Evolutionary conservation across 192 early-diverging fungal genomes (phyloP), one percentile per base, ranked within the genome.

Genomic region (Entomortierella parvispora): DNA sequence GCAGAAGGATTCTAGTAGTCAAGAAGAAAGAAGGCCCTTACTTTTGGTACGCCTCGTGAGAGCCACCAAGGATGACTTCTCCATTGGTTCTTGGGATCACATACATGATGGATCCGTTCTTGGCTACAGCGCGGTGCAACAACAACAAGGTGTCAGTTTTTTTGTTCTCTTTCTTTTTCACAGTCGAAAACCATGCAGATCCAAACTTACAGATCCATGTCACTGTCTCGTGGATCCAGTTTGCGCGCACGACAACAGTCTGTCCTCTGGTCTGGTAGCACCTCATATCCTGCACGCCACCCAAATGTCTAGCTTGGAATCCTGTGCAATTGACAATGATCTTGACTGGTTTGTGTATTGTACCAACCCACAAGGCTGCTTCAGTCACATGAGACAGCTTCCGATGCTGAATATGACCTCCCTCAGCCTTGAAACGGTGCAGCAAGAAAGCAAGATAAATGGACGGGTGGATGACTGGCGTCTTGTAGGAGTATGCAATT

Each of bases 291-390:
- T 88, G 68, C 8, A 95, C 92, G 18, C 94, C 95, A 15, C 86
- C 89, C 5, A 95, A 71, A 18, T 37, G 66, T 23, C 82, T 58
- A 29, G 91, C 89, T 8, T 88, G 87, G 17, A 89, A 71, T 0
- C 91, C 95, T n/a, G 94, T 87, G 65, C 95, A 95, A 58, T 95
- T 96, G 45, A 97, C 82, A 63, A 94, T 84, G 44, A 90, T 79
- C 23, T 86, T 81, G 29, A 85, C 81, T 18, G 83, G 77, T 33
- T 69, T 75, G 9, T 62, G 75, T 23, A 82, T 76, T 2, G 40
- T 59, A 1, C 78, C 79, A 22, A 71, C 45, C 80, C 65, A 52
- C 18, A 78, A 63, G 11, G 75, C 70, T 28, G 79, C 80, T 55
- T 88, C 85, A 1, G 62, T 25, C 17, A 90, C 72, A 56, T 86